Percentiles rank a stretch among this genome's conserved stretches.
These are phyloP conservation scores for Ehretia macrophylla DNA, from an alignment of 257 asterid genomes.

Conservation along the genomic window DNA sequence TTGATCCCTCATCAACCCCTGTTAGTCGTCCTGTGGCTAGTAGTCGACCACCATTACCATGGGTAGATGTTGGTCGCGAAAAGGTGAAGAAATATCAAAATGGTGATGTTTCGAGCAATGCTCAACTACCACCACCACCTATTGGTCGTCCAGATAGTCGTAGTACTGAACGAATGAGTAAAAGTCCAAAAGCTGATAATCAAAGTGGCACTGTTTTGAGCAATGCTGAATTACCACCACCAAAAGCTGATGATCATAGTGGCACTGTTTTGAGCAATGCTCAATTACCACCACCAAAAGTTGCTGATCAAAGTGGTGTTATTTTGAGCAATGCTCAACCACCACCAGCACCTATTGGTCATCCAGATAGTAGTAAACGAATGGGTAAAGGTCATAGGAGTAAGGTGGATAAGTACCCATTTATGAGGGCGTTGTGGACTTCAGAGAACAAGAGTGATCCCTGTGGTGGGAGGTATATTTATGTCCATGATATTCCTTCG, in stretches of 20 bases:
- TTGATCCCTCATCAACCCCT: slow-evolving; percentile 16
- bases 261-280: too few relatives aligned
- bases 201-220: neutral
- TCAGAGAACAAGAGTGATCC: slow-evolving; percentile 76
- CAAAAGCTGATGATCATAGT: too few relatives aligned
- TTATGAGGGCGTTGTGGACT: slow-evolving; percentile 64
- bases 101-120: too few relatives aligned
- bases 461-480: slow-evolving; percentile 50
- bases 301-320: slow-evolving; percentile 1
- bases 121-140: too few relatives aligned
- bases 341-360: slow-evolving; percentile 5
- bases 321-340: neutral
- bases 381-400: neutral
- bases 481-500: slow-evolving; percentile 42
- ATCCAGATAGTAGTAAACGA: neutral
- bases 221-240: too few relatives aligned
- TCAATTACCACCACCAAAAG: too few relatives aligned
- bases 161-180: neutral
- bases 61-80: neutral
- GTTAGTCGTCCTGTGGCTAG: slow-evolving; percentile 7
- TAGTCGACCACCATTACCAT: slow-evolving; percentile 1
- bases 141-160: too few relatives aligned
- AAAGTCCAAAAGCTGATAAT: slow-evolving; percentile 5
- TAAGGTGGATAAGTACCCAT: slow-evolving; percentile 40
- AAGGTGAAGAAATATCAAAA: too few relatives aligned